Base-by-base conservation (phyloP, 164 flowering plant genomes). In the Vitis riparia region DNA sequence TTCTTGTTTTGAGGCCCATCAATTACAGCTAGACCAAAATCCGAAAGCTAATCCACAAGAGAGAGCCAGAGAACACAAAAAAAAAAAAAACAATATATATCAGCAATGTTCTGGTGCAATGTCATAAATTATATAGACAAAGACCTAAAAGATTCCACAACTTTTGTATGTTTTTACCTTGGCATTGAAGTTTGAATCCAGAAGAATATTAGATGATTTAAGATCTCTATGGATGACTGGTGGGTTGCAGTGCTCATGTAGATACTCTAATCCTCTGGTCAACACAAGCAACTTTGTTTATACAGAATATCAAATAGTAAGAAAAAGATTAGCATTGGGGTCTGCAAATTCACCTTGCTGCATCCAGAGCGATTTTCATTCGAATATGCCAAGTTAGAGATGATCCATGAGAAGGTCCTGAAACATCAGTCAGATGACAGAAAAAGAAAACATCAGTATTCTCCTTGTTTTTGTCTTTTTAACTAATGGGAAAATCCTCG, bases 171-270 rank as follows among this genome's bases (percentile, higher is more conserved):
- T 48, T 10, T 68, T 71, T 73, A 93, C 99, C 94, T 93, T 95
- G 56, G 97, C 98, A 72, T 88, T 90, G 86, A 83, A 93, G 81
- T 89, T 86, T 66, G 94, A 80, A 80, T 96, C 99, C 55, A 96
- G 76, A 72, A 96, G 97, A 75, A 96, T 89, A 80, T 93, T 96
- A 30, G 98, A 89, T 63, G 99, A 89, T 84, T 93, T 93, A 72
- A 96, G 85, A 89, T 96, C 98, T 84, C 99, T 87, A 75, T 96
- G 99, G 73, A 96, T 96, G 65, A 96, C 91, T 29, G 88, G 86
- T 47, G 99, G 99, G 59, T 78, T 84, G 83, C 95, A 91, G 52
- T 81, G 88, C 84, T 96, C 97, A 51, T 96, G 99, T 60, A 96
- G 83, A 80, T 89, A 91, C 79, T 93, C 99, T 68, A 96, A 75